Evolutionary conservation across 495 filamentous ascomycete species (phyloP), one percentile per base, ranked within the genome.

Genomic region (Apodospora peruviana): DNA sequence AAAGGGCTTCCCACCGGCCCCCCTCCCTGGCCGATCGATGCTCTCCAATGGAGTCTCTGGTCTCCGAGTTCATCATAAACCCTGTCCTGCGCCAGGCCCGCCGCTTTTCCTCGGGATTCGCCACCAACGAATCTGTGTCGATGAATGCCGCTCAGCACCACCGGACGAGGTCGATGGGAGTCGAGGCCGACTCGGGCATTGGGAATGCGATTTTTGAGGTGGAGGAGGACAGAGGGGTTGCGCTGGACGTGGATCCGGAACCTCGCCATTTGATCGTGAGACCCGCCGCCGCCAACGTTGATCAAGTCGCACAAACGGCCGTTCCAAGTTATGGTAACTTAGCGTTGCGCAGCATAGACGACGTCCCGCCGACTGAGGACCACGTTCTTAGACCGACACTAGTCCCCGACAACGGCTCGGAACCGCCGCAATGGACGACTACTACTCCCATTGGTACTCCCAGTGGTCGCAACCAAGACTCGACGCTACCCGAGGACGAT

Each of bases 401-500:
- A n/a, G n/a, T n/a, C n/a, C n/a, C n/a, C n/a, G n/a, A n/a, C n/a
- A n/a, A n/a, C n/a, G n/a, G n/a, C n/a, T n/a, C 18, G 12, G 11
- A 19, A 18, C 37, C 18, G 37, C 9, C 37, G 12, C 12, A 40
- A n/a, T 19, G 37, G 18, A 9, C 37, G 18, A 19, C 37, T 5
- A 10, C 37, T 22, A 4, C 3, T 3, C 32, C 23, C 34, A 37
- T n/a, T n/a, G n/a, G n/a, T n/a, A n/a, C n/a, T n/a, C n/a, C n/a
- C n/a, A n/a, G n/a, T 14, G 14, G 14, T 2, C 5, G 39, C 19
- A 23, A 12, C 2, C 5, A 21, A 8, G 39, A 23, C 18, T 41
- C 45, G 5, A 56, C 62, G 18, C 70, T 98, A 41, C 94, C 93
- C 0, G 93, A 85, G 56, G 89, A 99, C 65, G 93, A 99, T 74